Conservation (phyloP, 176 grass and related monocot genomes). For the Dendrocalamus sinicus region DNA sequence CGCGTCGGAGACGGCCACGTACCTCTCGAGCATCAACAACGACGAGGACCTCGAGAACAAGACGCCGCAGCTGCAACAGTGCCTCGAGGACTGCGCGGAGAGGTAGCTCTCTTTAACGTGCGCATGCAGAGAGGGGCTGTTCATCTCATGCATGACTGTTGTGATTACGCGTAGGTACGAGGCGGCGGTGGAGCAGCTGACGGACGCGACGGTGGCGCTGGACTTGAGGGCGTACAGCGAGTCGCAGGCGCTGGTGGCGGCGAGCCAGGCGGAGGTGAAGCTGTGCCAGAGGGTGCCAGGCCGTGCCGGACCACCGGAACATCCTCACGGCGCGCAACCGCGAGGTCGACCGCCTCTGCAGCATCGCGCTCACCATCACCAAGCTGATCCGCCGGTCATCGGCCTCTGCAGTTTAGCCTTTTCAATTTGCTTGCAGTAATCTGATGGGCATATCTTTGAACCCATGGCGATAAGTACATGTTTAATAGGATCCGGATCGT, state of each 20-base stretch:
- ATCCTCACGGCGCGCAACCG: conserved; percentile 60
- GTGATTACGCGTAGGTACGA: conserved; percentile 49
- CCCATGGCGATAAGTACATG: not conserved
- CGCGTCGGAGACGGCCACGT: conserved; percentile 54
- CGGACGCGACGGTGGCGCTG: conserved; percentile 56
- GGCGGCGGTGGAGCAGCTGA: conserved; percentile 71
- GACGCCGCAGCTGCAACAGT: conserved; percentile 64
- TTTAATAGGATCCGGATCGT: not conserved
- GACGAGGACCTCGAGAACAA: conserved; percentile 50
- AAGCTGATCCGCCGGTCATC: conserved; percentile 39
- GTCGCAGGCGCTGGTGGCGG: conserved; percentile 47
- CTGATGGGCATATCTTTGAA: not conserved
- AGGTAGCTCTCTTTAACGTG: conserved; percentile 2
- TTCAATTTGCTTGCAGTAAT: not conserved
- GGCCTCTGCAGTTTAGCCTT: not conserved
- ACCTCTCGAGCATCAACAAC: conserved; percentile 47
- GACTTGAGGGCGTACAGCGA: conserved; percentile 49
- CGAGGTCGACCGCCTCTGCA: conserved; percentile 64
- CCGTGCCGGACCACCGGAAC: conserved; percentile 46
- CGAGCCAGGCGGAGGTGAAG: conserved; percentile 59
- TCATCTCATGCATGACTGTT: not conserved
- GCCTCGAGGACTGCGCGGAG: conserved; percentile 60
- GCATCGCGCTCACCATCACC: conserved; percentile 58
- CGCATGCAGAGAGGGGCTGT: not conserved
- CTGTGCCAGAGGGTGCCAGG: conserved; percentile 65